Evolutionary conservation across 257 asterid genomes (phyloP), one percentile per base, ranked within the genome.

Genomic region (Galeopsis tetrahit): DNA sequence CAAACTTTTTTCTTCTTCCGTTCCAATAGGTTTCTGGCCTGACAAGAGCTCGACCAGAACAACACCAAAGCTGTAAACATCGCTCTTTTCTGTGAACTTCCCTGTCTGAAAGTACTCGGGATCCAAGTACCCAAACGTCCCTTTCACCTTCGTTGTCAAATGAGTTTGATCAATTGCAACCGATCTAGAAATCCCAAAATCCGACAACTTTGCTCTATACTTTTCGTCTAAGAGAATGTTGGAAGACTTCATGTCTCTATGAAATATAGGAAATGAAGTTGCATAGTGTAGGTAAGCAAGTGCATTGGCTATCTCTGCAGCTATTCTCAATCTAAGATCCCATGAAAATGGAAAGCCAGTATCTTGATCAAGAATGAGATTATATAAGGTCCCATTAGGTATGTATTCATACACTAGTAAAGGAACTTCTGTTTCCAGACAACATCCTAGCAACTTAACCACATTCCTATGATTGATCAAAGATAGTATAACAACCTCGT

Each of bases 191-290:
- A 75, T 75, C 7, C 83, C 83, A 10, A 83, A 83, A 75, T 80
- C 85, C 0, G 87, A 81, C 52, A 77, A 39, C n/a, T 68, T 80
- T 8, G 84, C 79, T 21, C 72, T 63, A 21, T 77, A 83, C 14
- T 80, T 83, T 32, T 80, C 82, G 14, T 83, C 85, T 17, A 83
- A 4, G 4, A 83, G 75, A 42, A 83, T 80, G 68, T 83, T 83
- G 38, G 51, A 52, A 4, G 87, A 66, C 71, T 83, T 80, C 72
- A 83, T 71, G 52, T 83, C 84, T 44, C 84, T 63, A 36, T 83
- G 87, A 68, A 66, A 77, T 52, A 83, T 71, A 2, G 87, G 85
- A 11, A 77, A 5, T 5, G 81, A 63, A 48, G 84, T 21, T 13
- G 78, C 74, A 5, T 72, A 80, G 38, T 79, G 87, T 36, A 79